phyloP scores from a whole-genome alignment of 768 basidiomycete species.

The Termitomyces sp. region DNA sequence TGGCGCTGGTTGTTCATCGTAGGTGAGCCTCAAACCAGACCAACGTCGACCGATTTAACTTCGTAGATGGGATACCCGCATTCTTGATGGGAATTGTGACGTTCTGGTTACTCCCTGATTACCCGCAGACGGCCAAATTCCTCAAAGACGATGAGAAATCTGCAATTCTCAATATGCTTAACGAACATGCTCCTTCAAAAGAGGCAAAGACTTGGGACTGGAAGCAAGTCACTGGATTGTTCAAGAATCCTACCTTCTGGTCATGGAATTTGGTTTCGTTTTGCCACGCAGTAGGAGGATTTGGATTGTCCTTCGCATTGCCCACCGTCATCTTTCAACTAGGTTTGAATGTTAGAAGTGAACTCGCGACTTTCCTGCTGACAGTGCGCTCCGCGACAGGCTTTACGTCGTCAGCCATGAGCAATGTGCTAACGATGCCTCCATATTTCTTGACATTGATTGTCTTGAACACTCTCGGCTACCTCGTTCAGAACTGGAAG shows the following conservation, averaged over 20 bases:
- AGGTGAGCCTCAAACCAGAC: not conserved
- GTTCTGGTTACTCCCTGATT: constrained; percentile 10
- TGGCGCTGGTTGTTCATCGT: constrained; percentile 15
- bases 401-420: constrained; percentile 11
- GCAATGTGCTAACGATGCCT: constrained; percentile 12
- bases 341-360: not conserved
- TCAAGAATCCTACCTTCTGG: constrained; percentile 11
- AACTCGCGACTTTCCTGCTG: not conserved
- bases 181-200: constrained; percentile 7
- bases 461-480: constrained; percentile 11
- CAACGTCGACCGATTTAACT: not conserved
- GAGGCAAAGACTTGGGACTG: constrained; percentile 11
- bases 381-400: not conserved
- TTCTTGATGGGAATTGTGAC: constrained; percentile 10
- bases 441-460: constrained; percentile 8
- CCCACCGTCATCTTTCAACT: constrained; percentile 12
- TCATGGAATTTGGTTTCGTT: constrained; percentile 7
- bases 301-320: constrained; percentile 9
- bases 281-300: constrained; percentile 13
- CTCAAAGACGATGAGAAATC: constrained; percentile 7
- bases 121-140: constrained; percentile 12
- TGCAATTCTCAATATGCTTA: constrained; percentile 1
- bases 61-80: constrained; percentile 10
- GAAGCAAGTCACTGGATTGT: constrained; percentile 3
- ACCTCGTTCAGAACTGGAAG: constrained; percentile 5